Evolutionary conservation across 2,329 filamentous ascomycete genomes (phyloP).

Genomic region (Nakataea oryzae): DNA sequence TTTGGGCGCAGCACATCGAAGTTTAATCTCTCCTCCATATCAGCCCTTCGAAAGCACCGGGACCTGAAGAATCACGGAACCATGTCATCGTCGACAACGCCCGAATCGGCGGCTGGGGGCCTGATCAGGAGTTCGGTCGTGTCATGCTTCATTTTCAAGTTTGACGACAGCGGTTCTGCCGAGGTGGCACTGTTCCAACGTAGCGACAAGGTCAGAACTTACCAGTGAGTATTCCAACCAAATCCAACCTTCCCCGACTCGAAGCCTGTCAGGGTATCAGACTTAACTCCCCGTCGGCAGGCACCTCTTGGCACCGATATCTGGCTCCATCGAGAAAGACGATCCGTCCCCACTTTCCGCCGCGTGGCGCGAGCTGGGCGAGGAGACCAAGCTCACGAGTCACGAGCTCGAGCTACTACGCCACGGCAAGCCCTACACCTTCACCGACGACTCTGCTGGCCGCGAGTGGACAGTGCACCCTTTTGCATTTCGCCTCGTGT

Average conservation of each 20-base stretch:
- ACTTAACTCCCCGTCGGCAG: constrained; percentile 15
- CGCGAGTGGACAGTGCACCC: constrained; percentile 54
- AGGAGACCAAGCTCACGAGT: constrained; percentile 47
- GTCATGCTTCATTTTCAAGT: constrained; percentile 40
- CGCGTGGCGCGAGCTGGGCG: constrained; percentile 50
- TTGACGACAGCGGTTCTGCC: constrained; percentile 18
- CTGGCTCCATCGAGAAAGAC: constrained; percentile 44
- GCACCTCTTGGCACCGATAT: constrained; percentile 50
- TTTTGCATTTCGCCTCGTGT: constrained; percentile 45
- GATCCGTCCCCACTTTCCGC: constrained; percentile 43
- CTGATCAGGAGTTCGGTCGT: constrained; percentile 30
- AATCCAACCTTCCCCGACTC: neutral
- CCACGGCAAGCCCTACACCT: constrained; percentile 47
- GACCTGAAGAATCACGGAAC: neutral
- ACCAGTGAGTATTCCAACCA: constrained; percentile 33
- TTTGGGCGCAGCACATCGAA: too few relatives aligned
- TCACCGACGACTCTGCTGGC: constrained; percentile 39
- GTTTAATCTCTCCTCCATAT: neutral
- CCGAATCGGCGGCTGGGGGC: neutral
- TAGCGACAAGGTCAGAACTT: constrained; percentile 48
- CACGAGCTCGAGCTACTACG: constrained; percentile 38
- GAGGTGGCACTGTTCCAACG: constrained; percentile 52
- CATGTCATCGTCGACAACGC: neutral
- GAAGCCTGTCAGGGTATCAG: neutral
- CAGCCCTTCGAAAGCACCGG: neutral